Base-by-base conservation (phyloP, 768 basidiomycete genomes). In the Chiua virens region DNA sequence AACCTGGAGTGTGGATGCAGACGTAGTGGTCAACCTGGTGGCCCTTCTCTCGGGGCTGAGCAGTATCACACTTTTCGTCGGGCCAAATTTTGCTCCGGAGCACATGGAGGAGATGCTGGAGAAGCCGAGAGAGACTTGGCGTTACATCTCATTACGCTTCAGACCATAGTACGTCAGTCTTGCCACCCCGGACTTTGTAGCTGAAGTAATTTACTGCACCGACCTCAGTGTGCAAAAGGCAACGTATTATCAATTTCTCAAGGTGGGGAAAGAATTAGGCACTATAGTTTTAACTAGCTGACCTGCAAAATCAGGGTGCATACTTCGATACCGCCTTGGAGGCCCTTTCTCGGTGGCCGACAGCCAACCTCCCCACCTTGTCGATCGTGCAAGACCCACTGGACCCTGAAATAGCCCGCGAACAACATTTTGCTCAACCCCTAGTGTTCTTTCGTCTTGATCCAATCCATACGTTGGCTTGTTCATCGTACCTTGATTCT, bases 391-490 rank as follows among this genome's bases (percentile, higher is more conserved):
- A 89, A 68, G 87, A 89, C 54, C 77, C 82, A 3, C 67, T 82
- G 4, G 74, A 78, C 35, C 62, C 73, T 2, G 67, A 71, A 25
- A 62, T 74, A 30, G 72, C 72, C 14, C 65, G 59, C 6, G 65
- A 37, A 28, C 54, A 57, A 15, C 59, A 71, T 32, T 87, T 88
- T 54, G 94, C 93, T 1, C 94, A 96, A 61, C 94, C 94, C 1
- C 77, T 97, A 55, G 89, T 92, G 3, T 92, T 94, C 71, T 89
- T 89, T 66, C 79, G 78, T 37, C 73, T 96, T 49, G 79, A 85
- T 34, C 66, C 75, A 35, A 68, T 95, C 45, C 70, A 76, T 0
- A 63, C 64, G 3, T 67, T 90, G 43, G 67, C 74, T 1, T 57
- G 64, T 28, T 80, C 83, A 0, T 69, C 73, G 0, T 68, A 77